Evolutionary conservation across 2,329 filamentous ascomycete species (phyloP), one percentile per base, ranked within the genome.

Genomic region (Pseudopithomyces maydicus): DNA sequence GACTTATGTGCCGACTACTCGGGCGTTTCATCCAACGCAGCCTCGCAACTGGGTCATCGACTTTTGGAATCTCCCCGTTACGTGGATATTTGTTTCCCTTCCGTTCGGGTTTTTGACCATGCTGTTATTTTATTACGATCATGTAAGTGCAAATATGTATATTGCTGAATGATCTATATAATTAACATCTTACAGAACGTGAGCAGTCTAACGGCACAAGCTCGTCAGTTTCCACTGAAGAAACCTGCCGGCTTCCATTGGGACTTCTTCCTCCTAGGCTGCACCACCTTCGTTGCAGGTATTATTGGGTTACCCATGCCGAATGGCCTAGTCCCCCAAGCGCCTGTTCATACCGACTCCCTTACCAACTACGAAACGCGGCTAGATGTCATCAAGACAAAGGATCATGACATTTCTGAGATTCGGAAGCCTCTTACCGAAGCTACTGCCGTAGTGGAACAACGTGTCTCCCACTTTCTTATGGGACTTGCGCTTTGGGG

Each of bases 41-140:
- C 72, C 77, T 8, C 73, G 81, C 2, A 64, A 69, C 48, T 83
- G 82, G 81, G 68, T 84, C 4, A 79, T 85, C 10, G 74, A 80
- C 35, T 85, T 85, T 62, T 85, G 82, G 81, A 79, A 77, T 20
- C 69, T 84, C 4, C 76, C 80, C 15, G 75, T 76, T 17, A 81
- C 80, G 59, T 84, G 81, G 80, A 75, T 84, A 2, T 84, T 84
- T 53, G 78, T 83, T 1, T 80, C 82, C 2, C 61, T 84, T 20
- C 82, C 82, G 0, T 83, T 85, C 55, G 83, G 81, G 0, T 80
- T 85, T 52, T 65, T 85, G 26, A 70, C 84, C 29, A 84, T 82
- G 58, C 74, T 85, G 12, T 76, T 85, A 2, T 85, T 85, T 71
- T 85, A 84, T 68, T 85, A 84, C 62, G 83, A 85, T 67, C 83